Percentiles rank a stretch among this genome's conserved stretches.
phyloP scores from a whole-genome alignment of 2,329 filamentous ascomycete genomes.

The Aspergillus pseudonomiae region DNA sequence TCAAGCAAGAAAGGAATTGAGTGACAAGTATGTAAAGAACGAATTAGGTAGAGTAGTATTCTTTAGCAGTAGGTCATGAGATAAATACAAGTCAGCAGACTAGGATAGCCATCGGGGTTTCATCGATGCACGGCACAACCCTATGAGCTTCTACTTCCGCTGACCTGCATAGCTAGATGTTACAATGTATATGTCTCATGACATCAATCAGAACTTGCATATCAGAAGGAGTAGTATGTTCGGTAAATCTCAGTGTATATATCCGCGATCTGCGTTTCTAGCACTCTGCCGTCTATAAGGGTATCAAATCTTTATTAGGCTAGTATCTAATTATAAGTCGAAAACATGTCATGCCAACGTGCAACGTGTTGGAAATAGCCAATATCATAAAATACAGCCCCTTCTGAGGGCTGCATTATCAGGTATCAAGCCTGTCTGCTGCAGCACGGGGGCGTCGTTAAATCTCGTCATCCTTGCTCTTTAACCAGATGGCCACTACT shows the following conservation, averaged over 20 bases:
- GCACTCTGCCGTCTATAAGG: background rate
- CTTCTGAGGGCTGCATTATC: too few relatives aligned
- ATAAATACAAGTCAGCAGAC: background rate
- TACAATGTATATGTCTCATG: background rate
- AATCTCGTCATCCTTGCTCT: background rate
- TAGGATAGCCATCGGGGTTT: background rate
- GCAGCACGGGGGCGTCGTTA: background rate
- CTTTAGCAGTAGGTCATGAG: background rate
- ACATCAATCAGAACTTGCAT: background rate
- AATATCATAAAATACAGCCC: background rate
- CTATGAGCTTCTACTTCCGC: background rate
- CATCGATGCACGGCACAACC: background rate
- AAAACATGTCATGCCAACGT: background rate
- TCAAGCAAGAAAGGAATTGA: background rate
- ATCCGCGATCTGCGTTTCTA: background rate
- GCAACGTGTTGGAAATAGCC: background rate
- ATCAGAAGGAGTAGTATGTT: background rate
- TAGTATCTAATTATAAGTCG: background rate
- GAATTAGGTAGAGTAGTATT: background rate
- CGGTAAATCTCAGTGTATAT: background rate
- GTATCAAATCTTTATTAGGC: background rate
- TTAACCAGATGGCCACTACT: background rate
- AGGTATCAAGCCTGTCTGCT: background rate
- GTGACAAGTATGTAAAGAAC: background rate
- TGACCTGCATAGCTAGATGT: background rate